Base-by-base conservation (phyloP, 441 rosid species). In the Erysimum cheiri region DNA sequence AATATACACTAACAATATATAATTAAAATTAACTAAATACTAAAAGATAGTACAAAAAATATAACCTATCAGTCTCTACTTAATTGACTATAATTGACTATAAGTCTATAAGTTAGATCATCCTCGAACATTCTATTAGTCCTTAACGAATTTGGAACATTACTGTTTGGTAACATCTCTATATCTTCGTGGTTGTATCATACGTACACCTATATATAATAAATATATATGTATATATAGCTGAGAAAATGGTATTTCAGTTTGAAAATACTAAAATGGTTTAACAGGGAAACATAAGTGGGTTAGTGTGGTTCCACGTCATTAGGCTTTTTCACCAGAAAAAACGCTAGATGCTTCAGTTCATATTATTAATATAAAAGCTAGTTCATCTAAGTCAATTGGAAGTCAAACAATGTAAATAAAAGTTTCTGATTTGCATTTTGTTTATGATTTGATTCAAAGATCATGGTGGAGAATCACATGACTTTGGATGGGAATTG, bases 391-490 rank as follows among this genome's bases (percentile, higher is more conserved):
- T 6, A 32, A 31, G 48, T 43, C 1, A 43, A 8, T 5, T 5
- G 47, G 19, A 14, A 46, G 55, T 46, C 19, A 46, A 17, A 59
- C 65, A 28, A 62, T 46, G 46, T 13, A 17, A 33, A n/a, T 19
- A 8, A 2, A 19, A 33, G 5, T 8, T 31, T 31, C 12, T 12
- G 35, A 2, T 8, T 48, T 37, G 2, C 19, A 22, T 22, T 19
- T 44, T 28, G 14, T 64, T 10, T 26, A 19, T 49, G 59, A 64
- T 24, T 64, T 50, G 37, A 50, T 24, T n/a, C 4, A 24, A n/a
- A n/a, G 54, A 46, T 33, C 41, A 47, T 46, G 13, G 31, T 12
- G 13, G 43, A 62, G 10, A 32, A 33, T 55, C 39, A 55, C 41
- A 55, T 54, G 59, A 32, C 15, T 9, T 36, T n/a, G 43, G 41